These are phyloP conservation scores for Daldinia eschscholtzii DNA, from an alignment of 2,329 filamentous ascomycete species.

Conservation along the genomic window DNA sequence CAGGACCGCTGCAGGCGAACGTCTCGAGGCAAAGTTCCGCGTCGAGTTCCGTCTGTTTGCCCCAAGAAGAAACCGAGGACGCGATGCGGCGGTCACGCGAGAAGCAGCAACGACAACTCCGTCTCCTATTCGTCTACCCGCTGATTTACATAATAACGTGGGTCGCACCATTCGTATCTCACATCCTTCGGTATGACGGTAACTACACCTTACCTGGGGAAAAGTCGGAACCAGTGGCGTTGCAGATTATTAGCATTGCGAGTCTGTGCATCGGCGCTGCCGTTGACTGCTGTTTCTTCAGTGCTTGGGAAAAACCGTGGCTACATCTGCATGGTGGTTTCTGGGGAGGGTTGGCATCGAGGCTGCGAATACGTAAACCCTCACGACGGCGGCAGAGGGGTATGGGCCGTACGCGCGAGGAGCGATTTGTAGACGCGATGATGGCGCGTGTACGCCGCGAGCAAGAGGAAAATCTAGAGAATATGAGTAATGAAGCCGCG, in stretches of 20 bases:
- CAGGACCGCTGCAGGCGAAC: slow-evolving; percentile 10
- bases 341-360: slow-evolving; percentile 49
- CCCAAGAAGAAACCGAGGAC: slow-evolving; percentile 49
- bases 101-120: slow-evolving; percentile 75
- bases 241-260: slow-evolving; percentile 67
- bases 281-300: slow-evolving; percentile 77
- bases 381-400: slow-evolving; percentile 26
- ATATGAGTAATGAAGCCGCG: slow-evolving; percentile 33
- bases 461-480: slow-evolving; percentile 61
- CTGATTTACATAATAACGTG: slow-evolving; percentile 78
- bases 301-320: slow-evolving; percentile 79
- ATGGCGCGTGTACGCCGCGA: slow-evolving; percentile 63
- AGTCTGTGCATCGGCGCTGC: slow-evolving; percentile 75
- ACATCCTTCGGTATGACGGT: slow-evolving; percentile 69
- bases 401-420: slow-evolving; percentile 63
- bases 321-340: slow-evolving; percentile 60
- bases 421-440: slow-evolving; percentile 65
- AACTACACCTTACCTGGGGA: slow-evolving; percentile 1
- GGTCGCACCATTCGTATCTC: slow-evolving; percentile 76
- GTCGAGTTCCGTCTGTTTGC: slow-evolving; percentile 39
- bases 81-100: slow-evolving; percentile 59
- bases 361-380: slow-evolving; percentile 40
- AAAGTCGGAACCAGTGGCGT: slow-evolving; percentile 60
- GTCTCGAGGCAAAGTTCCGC: slow-evolving; percentile 10
- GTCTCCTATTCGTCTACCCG: slow-evolving; percentile 82